Percentiles rank a stretch among this genome's conserved stretches.
phyloP scores from a whole-genome alignment of 345 rosid genomes.

The Mangifera indica region DNA sequence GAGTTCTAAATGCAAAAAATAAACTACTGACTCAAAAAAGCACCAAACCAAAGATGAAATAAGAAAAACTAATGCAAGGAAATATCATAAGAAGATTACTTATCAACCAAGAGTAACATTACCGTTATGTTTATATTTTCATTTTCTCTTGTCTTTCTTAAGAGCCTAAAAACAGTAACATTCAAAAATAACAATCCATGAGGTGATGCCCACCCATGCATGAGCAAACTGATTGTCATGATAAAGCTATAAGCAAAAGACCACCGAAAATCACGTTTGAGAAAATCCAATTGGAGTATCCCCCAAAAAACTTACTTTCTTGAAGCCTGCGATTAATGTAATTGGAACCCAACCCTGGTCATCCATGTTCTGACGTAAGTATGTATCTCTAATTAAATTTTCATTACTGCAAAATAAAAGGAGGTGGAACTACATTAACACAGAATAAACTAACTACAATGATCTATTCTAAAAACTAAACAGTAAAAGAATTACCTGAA shows the following conservation, averaged over 20 bases:
- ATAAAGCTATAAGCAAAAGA: not conserved
- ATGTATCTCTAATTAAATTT: conserved; percentile 71
- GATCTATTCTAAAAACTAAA: conserved; percentile 2
- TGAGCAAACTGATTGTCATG: not conserved
- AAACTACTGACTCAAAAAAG: too few relatives aligned
- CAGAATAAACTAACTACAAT: conserved; percentile 1
- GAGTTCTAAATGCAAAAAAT: too few relatives aligned
- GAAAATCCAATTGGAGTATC: conserved; percentile 14
- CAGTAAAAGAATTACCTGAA: conserved; percentile 56
- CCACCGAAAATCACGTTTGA: conserved; percentile 15
- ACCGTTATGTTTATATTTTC: not conserved
- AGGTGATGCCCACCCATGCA: not conserved
- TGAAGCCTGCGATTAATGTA: conserved; percentile 70
- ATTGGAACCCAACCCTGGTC: conserved; percentile 83
- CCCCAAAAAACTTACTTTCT: conserved; percentile 51
- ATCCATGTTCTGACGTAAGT: conserved; percentile 83
- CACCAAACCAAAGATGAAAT: not conserved
- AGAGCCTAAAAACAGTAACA: not conserved
- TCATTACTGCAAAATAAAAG: conserved; percentile 62
- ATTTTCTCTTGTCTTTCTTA: not conserved
- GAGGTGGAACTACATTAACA: conserved; percentile 21
- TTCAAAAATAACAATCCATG: not conserved
- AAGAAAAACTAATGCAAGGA: not conserved
- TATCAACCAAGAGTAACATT: not conserved
- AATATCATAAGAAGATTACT: conserved; percentile 1